Percentiles rank a stretch among this genome's conserved stretches.
Evolutionary conservation across 2,329 filamentous ascomycete species (phyloP).

Genomic region (Alternaria arborescens): DNA sequence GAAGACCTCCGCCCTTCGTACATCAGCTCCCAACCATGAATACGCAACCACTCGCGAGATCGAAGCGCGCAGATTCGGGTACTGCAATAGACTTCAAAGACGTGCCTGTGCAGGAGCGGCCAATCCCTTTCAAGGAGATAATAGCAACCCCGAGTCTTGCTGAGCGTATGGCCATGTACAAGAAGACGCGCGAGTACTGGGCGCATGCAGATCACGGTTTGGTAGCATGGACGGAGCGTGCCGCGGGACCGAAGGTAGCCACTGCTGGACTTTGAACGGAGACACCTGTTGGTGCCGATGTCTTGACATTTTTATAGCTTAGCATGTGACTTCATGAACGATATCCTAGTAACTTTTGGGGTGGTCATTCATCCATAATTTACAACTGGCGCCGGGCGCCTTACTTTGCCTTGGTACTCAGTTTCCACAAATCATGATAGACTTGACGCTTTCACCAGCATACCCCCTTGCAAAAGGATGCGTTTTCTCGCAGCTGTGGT

Average conservation of each 20-base stretch:
- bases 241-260: constrained; percentile 8
- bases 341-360: neutral
- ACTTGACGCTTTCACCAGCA: neutral
- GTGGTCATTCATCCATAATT: neutral
- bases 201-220: constrained; percentile 47
- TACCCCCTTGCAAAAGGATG: neutral
- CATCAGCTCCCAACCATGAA: neutral
- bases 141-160: constrained; percentile 32
- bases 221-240: constrained; percentile 35
- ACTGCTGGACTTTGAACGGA: neutral
- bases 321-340: neutral
- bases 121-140: constrained; percentile 45
- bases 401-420: neutral
- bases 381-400: neutral
- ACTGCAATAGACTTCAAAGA: constrained; percentile 41
- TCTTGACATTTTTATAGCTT: neutral
- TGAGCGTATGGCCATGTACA: constrained; percentile 44
- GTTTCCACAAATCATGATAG: neutral
- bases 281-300: neutral
- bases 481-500: neutral
- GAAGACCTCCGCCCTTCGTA: neutral
- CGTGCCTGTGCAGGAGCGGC: constrained; percentile 30
- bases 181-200: constrained; percentile 48
- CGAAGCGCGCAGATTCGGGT: constrained; percentile 43
- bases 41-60: constrained; percentile 15